Evolutionary conservation across 352 stramenopile species (phyloP).

Genomic region (Pilasporangium apinafurcum): DNA sequence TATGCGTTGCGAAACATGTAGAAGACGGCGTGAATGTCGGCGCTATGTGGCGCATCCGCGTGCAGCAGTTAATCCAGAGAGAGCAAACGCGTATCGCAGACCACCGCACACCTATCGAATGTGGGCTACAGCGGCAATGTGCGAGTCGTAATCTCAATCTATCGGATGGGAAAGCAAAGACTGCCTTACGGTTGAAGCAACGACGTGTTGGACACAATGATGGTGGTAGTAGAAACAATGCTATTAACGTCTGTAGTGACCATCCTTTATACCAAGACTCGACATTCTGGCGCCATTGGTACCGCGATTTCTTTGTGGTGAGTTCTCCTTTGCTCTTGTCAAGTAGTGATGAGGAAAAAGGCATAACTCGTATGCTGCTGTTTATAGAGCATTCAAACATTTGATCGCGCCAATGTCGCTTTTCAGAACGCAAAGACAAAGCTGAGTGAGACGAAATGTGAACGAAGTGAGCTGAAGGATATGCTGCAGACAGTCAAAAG

Average conservation of each 20-base stretch:
- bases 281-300: slow-evolving; percentile 50
- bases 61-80: slow-evolving; percentile 14
- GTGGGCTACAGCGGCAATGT: slow-evolving; percentile 21
- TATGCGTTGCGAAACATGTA: slow-evolving; percentile 19
- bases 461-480: slow-evolving; percentile 39
- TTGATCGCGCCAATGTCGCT: slow-evolving; percentile 17
- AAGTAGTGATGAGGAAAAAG: background rate
- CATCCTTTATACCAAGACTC: slow-evolving; percentile 5
- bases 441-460: slow-evolving; percentile 37
- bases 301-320: slow-evolving; percentile 44
- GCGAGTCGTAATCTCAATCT: slow-evolving; percentile 28
- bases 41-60: slow-evolving; percentile 30
- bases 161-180: too few species aligned
- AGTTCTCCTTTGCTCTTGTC: slow-evolving; percentile 1
- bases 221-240: background rate
- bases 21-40: slow-evolving; percentile 26
- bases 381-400: slow-evolving; percentile 21
- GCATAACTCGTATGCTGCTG: background rate
- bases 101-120: slow-evolving; percentile 6
- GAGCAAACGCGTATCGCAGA: slow-evolving; percentile 10
- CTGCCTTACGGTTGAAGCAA: slow-evolving; percentile 3
- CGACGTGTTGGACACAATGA: background rate
- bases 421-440: slow-evolving; percentile 33
- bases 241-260: background rate
- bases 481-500: slow-evolving; percentile 38